Evolutionary conservation across 139 green algal genomes (phyloP), one percentile per base, ranked within the genome.

Genomic region (Coelastrella sp.): DNA sequence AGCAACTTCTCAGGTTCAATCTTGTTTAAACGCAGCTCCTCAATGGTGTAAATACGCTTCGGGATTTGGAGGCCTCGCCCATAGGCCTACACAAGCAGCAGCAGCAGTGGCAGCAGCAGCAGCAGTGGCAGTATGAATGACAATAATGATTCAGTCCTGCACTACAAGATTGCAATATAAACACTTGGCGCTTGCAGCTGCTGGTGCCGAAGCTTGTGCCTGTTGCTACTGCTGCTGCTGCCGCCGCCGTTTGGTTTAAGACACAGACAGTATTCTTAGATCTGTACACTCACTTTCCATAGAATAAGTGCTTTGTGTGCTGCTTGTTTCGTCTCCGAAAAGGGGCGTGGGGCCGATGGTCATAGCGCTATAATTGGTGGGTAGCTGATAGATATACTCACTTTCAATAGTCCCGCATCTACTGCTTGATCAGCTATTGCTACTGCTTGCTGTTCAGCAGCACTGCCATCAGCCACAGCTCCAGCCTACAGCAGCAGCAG

Each of bases 1-100:
- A 99, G 93, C 23, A 99, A 92, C 77, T 93, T 92, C 22, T 93
- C 88, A 0, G 97, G 82, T 75, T 99, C 96, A 5, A 99, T 96
- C 5, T 96, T 95, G 92, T 99, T 99, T 10, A 99, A 92, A 17
- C 95, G 91, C 17, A 99, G 92, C 90, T 99, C 97, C 68, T 98
- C 94, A 8, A 99, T 89, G 0, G 93, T 95, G 91, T 98, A 98
- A 2, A 91, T 68, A 0, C 95, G 93, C 83, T 98, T 98, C 65
- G 96, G 96, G 17, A 98, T 87, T 90, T 95, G 89, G 61, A 84
- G 73, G 57, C 76, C 88, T 3, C 88, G 58, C 17, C 88, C 88
- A 88, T 88, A 91, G 11, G 79, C 88, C 78, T 87, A 14, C 58
- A 13, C 77, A 85, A 11, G 20, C 13, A 3, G 59, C 17, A 85